phyloP scores from a whole-genome alignment of 2,329 filamentous ascomycete species.

The Pseudovirgaria hyperparasitica region DNA sequence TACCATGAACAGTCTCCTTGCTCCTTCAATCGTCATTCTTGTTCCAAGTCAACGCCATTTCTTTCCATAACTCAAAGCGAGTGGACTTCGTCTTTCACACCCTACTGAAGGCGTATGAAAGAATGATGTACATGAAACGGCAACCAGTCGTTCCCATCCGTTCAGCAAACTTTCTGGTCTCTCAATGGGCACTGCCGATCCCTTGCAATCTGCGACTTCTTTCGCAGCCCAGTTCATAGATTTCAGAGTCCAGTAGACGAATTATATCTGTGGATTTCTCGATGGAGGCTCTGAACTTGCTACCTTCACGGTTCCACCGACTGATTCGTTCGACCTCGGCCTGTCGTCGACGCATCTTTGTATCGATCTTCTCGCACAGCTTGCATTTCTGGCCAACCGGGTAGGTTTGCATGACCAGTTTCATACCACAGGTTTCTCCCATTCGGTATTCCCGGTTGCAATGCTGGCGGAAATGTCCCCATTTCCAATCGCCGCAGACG shows the following conservation, averaged over 20 bases:
- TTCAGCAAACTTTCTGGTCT: slow-evolving; percentile 10
- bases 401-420: slow-evolving; percentile 67
- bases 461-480: slow-evolving; percentile 84
- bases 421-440: slow-evolving; percentile 92
- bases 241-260: slow-evolving; percentile 56
- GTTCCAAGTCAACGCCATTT: slow-evolving; percentile 16
- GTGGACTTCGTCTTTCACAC: slow-evolving; percentile 19
- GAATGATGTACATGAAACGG: slow-evolving; percentile 24
- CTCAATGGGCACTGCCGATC: slow-evolving; percentile 9
- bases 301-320: slow-evolving; percentile 64
- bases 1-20: slow-evolving; percentile 19
- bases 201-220: slow-evolving; percentile 24
- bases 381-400: slow-evolving; percentile 57
- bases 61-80: slow-evolving; percentile 16
- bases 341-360: slow-evolving; percentile 61
- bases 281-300: slow-evolving; percentile 44
- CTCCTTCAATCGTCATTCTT: slow-evolving; percentile 16
- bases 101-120: slow-evolving; percentile 11
- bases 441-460: slow-evolving; percentile 92
- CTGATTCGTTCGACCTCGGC: slow-evolving; percentile 64
- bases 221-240: slow-evolving; percentile 51
- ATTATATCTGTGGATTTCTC: slow-evolving; percentile 61
- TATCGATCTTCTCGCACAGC: slow-evolving; percentile 78
- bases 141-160: slow-evolving; percentile 14
- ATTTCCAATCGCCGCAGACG: slow-evolving; percentile 83